A percentile compares a stretch with the other conserved stretches of the same genome.
phyloP scores from a whole-genome alignment of 177 flowering plant genomes.

The Vitis hybrid region DNA sequence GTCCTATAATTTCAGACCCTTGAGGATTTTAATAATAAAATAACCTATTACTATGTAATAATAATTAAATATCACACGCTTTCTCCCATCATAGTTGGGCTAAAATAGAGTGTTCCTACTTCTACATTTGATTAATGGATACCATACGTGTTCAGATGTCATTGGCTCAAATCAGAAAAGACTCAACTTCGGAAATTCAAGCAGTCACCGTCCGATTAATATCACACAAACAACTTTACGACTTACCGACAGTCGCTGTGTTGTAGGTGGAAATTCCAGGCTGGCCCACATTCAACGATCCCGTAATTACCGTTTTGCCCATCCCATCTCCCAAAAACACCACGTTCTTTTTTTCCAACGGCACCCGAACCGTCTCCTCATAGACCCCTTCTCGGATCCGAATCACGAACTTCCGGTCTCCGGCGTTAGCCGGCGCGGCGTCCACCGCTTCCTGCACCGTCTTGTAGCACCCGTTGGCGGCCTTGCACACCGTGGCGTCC shows the following conservation, averaged over 20 bases:
- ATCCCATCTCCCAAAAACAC: slow-evolving; percentile 90
- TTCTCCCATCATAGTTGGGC: too few species aligned
- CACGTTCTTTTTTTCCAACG: slow-evolving; percentile 66
- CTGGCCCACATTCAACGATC: slow-evolving; percentile 44
- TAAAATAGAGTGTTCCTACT: too few species aligned
- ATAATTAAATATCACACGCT: too few species aligned
- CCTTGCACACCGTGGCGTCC: slow-evolving; percentile 71
- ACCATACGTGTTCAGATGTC: too few species aligned
- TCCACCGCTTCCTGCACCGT: slow-evolving; percentile 81
- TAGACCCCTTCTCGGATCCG: slow-evolving; percentile 70
- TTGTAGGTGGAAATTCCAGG: slow-evolving; percentile 67
- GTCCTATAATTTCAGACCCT: too few species aligned
- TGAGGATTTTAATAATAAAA: too few species aligned
- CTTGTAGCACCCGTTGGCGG: slow-evolving; percentile 30
- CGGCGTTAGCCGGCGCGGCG: slow-evolving; percentile 50
- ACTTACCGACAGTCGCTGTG: slow-evolving; percentile 83
- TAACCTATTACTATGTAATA: too few species aligned
- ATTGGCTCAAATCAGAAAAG: not conserved
- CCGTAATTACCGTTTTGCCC: slow-evolving; percentile 88
- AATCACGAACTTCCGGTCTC: slow-evolving; percentile 52
- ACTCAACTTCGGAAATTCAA: not conserved
- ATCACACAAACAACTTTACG: too few species aligned
- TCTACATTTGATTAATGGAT: too few species aligned
- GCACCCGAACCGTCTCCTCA: slow-evolving; percentile 71
- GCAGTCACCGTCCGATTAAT: too few species aligned